A percentile compares a stretch with the other conserved stretches of the same genome.
Evolutionary conservation across 202 grass and related monocot genomes (phyloP).

Genomic region (Tripidium arundinaceum): DNA sequence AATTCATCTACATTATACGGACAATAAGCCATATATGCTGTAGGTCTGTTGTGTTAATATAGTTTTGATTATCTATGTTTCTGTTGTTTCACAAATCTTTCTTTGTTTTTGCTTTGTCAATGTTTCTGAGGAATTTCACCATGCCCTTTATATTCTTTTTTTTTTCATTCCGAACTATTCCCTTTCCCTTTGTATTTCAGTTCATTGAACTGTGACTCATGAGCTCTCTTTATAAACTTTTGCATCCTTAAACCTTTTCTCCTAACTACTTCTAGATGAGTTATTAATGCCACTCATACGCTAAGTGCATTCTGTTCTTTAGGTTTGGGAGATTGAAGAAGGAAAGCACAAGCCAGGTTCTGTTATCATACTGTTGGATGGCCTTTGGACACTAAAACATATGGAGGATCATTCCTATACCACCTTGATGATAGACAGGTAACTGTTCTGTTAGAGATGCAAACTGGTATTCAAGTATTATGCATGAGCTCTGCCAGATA

Average conservation of each 20-base stretch:
- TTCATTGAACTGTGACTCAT: background rate
- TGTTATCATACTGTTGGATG: constrained; percentile 91
- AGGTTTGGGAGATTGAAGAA: constrained; percentile 97
- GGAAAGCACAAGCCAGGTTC: constrained; percentile 72
- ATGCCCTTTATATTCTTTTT: background rate
- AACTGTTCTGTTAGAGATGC: constrained; percentile 17
- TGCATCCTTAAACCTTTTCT: background rate
- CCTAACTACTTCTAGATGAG: background rate
- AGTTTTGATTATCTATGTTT: background rate
- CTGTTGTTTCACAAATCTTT: background rate
- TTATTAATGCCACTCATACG: background rate
- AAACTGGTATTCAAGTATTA: background rate
- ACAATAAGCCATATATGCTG: background rate
- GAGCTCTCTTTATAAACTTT: background rate
- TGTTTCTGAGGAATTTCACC: background rate
- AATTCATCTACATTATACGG: background rate
- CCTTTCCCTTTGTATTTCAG: background rate
- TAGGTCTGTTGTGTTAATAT: background rate
- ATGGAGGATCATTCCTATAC: constrained; percentile 86
- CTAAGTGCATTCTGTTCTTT: constrained; percentile 7
- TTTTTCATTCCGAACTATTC: background rate
- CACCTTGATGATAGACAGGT: constrained; percentile 90
- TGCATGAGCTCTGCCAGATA: background rate
- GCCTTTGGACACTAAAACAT: constrained; percentile 86
- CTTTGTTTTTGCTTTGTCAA: background rate